Evolutionary conservation across 495 filamentous ascomycete genomes (phyloP), one percentile per base, ranked within the genome.

Genomic region (Lindgomyces ingoldianus): DNA sequence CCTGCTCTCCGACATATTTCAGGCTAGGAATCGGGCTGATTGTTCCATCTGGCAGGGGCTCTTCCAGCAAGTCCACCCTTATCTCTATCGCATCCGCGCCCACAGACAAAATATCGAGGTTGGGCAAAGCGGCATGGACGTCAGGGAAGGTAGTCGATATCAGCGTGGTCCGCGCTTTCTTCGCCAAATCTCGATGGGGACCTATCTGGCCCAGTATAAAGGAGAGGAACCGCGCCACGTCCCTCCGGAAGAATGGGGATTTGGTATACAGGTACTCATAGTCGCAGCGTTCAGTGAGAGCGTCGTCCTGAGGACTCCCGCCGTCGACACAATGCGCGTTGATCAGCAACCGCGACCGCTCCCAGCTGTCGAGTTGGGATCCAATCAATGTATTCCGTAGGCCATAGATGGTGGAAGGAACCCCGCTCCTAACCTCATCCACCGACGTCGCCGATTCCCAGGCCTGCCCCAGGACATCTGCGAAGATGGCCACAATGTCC

Each of bases 81-180:
- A 93, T 81, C 73, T 94, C 90, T 19, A 94, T 85, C 4, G 89
- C 90, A 76, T 94, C 90, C 12, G 89, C 85, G 10, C 90, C 90
- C 4, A 94, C 90, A 4, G 90, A 91, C 16, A 93, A 77, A 62
- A 93, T 91, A 76, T 93, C 89, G 45, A 94, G 79, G 73, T 92
- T 93, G 0, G 90, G 87, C 56, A 93, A 76, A n/a, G 89, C 89
- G 29, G 90, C 86, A 68, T 85, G 87, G 2, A 94, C 89, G 72
- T 93, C 90, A 0, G 90, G 89, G 62, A 94, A 94, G 1, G 90
- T 94, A 0, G 89, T 91, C 41, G 89, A 92, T 59, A 94, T 91
- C 65, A 92, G 85, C 72, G 88, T 91, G 0, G 89, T 93, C 46
- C 89, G 80, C 27, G 82, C 81, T 69, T 92, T 93, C 41, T 83